phyloP scores from a whole-genome alignment of 176 grass and related monocot genomes.

The Avena atlantica region DNA sequence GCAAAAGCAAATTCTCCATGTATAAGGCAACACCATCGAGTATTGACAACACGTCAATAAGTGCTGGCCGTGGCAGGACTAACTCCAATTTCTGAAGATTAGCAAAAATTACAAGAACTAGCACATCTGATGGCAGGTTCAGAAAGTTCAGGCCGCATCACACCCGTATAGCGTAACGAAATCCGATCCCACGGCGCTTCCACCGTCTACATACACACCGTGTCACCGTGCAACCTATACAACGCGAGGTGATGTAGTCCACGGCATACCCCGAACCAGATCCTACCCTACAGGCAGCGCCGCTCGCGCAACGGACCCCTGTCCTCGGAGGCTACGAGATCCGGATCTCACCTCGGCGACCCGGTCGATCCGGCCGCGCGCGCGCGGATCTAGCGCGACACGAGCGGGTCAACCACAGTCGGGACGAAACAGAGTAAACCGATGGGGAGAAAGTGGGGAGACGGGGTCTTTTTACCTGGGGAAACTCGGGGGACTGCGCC shows the following conservation, averaged over 20 bases:
- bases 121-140: background rate
- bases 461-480: conserved; percentile 47
- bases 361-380: conserved; percentile 29
- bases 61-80: background rate
- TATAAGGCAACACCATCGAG: background rate
- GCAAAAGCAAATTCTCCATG: background rate
- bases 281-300: background rate
- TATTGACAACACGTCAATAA: background rate
- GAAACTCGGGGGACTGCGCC: conserved; percentile 67
- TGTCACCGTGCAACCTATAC: background rate
- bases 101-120: background rate
- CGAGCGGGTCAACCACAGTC: background rate
- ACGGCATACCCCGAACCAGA: background rate
- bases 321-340: conserved; percentile 5
- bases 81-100: background rate
- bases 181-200: background rate
- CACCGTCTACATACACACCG: background rate
- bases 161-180: background rate
- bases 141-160: background rate
- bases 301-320: too few species aligned
- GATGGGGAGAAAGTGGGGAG: background rate
- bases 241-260: background rate
- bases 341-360: conserved; percentile 1
- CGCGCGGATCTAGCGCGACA: conserved; percentile 40
- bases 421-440: background rate